Conservation (phyloP, 805 yeast genomes). For the Candida adriatica region DNA sequence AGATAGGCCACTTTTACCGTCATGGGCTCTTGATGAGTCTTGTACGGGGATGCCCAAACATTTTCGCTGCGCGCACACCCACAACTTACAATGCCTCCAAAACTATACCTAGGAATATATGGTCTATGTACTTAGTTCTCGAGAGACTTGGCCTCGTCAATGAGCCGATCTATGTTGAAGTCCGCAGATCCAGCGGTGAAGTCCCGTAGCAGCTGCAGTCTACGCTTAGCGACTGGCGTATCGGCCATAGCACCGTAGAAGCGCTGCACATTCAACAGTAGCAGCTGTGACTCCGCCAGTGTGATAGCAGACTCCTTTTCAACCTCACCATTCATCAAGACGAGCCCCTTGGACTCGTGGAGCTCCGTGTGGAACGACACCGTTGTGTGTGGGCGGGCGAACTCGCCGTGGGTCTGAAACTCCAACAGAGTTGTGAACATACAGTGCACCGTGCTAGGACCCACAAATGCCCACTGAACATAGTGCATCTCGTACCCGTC, state of each 20-base stretch:
- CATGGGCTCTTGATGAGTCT: too few species aligned
- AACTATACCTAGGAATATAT: too few species aligned
- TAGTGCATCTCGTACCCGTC: slow-evolving; percentile 75
- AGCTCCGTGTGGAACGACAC: slow-evolving; percentile 82
- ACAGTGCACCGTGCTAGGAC: slow-evolving; percentile 78
- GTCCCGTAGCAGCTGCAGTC: slow-evolving; percentile 49
- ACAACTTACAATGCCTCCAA: too few species aligned
- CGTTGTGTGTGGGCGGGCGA: slow-evolving; percentile 92
- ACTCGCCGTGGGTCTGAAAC: slow-evolving; percentile 83
- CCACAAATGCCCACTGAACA: slow-evolving; percentile 90
- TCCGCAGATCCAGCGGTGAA: slow-evolving; percentile 64
- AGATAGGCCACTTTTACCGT: slow-evolving; percentile 54
- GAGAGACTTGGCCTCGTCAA: slow-evolving; percentile 66
- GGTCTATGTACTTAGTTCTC: slow-evolving; percentile 38
- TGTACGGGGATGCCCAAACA: too few species aligned
- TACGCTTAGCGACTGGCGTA: slow-evolving; percentile 37
- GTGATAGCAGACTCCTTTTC: slow-evolving; percentile 66
- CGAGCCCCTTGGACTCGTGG: slow-evolving; percentile 47
- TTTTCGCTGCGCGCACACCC: too few species aligned
- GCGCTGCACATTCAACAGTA: slow-evolving; percentile 70
- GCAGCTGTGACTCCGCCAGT: slow-evolving; percentile 68
- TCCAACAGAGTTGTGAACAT: slow-evolving; percentile 89
- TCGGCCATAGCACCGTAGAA: slow-evolving; percentile 66
- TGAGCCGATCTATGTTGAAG: slow-evolving; percentile 63
- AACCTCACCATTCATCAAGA: slow-evolving; percentile 80